phyloP scores from a whole-genome alignment of 2,329 filamentous ascomycete species.

The Pezicula neosporulosa region DNA sequence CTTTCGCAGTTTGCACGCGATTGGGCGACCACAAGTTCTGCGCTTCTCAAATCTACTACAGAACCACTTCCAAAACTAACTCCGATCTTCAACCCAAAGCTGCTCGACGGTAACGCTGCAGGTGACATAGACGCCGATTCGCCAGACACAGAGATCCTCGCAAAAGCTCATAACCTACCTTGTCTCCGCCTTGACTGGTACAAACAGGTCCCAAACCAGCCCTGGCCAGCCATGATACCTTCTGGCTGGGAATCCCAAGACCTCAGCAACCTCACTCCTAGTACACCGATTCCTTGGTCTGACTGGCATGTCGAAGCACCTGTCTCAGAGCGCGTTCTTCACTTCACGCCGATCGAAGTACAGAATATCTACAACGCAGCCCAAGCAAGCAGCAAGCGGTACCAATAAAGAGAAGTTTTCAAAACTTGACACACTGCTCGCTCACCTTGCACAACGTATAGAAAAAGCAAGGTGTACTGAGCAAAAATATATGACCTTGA shows the following conservation, averaged over 20 bases:
- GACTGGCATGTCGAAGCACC: slow-evolving; percentile 36
- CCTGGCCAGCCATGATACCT: slow-evolving; percentile 19
- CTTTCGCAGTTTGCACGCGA: slow-evolving; percentile 39
- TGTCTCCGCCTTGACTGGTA: slow-evolving; percentile 46
- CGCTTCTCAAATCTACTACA: slow-evolving; percentile 3
- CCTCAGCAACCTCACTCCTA: slow-evolving; percentile 21
- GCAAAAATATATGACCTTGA: slow-evolving; percentile 24
- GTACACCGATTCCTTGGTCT: slow-evolving; percentile 35
- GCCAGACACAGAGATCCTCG: slow-evolving; percentile 23
- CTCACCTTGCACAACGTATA: slow-evolving; percentile 42
- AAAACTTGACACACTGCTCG: slow-evolving; percentile 41
- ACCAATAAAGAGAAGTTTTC: slow-evolving; percentile 26
- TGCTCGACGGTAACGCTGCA: slow-evolving; percentile 32
- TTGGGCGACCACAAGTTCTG: slow-evolving; percentile 33
- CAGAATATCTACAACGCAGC: slow-evolving; percentile 28
- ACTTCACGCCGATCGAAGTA: slow-evolving; percentile 34
- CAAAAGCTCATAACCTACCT: slow-evolving; percentile 34
- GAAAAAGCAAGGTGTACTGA: slow-evolving; percentile 34
- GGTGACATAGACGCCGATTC: slow-evolving; percentile 24
- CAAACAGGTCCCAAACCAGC: slow-evolving; percentile 4
- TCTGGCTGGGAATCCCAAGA: slow-evolving; percentile 19
- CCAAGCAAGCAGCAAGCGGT: slow-evolving; percentile 11
- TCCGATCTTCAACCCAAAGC: slow-evolving; percentile 37
- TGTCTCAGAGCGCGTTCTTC: slow-evolving; percentile 30
- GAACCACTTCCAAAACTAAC: slow-evolving; percentile 10